A percentile compares a stretch with the other conserved stretches of the same genome.
phyloP scores from a whole-genome alignment of 2,329 filamentous ascomycete genomes.

The Fusarium graminum region DNA sequence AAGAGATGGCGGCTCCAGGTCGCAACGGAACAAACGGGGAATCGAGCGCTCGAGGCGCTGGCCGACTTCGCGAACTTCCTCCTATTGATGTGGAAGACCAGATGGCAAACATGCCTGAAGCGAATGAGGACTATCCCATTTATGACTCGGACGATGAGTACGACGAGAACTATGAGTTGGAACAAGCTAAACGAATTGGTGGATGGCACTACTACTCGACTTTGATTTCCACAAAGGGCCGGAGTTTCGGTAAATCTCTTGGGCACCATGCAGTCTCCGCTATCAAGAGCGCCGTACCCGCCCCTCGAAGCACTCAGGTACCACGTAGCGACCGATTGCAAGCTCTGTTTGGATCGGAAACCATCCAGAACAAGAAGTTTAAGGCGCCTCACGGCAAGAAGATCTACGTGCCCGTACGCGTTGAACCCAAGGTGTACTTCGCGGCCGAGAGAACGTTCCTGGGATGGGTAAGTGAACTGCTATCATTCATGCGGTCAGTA shows the following conservation, averaged over 20 bases:
- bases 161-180: constrained; percentile 78
- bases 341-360: constrained; percentile 65
- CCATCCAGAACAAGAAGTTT: constrained; percentile 71
- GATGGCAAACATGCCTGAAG: constrained; percentile 70
- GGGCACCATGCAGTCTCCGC: constrained; percentile 59
- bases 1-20: constrained; percentile 55
- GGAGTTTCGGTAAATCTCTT: constrained; percentile 57
- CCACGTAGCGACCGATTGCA: constrained; percentile 67
- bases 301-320: constrained; percentile 68
- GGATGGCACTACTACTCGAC: constrained; percentile 80
- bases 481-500: background rate
- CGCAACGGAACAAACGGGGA: constrained; percentile 51
- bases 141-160: constrained; percentile 91
- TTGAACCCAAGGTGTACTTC: constrained; percentile 98
- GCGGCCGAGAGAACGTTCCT: constrained; percentile 96
- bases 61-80: constrained; percentile 58
- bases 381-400: constrained; percentile 86
- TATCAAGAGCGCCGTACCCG: constrained; percentile 66
- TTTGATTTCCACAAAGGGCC: constrained; percentile 63
- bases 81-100: constrained; percentile 83
- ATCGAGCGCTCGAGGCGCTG: constrained; percentile 55
- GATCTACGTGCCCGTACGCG: constrained; percentile 94
- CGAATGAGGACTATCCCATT: constrained; percentile 80
- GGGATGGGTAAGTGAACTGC: constrained; percentile 76
- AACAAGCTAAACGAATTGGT: constrained; percentile 81